phyloP scores from a whole-genome alignment of 495 filamentous ascomycete genomes.

The Penicillium flavigenum region DNA sequence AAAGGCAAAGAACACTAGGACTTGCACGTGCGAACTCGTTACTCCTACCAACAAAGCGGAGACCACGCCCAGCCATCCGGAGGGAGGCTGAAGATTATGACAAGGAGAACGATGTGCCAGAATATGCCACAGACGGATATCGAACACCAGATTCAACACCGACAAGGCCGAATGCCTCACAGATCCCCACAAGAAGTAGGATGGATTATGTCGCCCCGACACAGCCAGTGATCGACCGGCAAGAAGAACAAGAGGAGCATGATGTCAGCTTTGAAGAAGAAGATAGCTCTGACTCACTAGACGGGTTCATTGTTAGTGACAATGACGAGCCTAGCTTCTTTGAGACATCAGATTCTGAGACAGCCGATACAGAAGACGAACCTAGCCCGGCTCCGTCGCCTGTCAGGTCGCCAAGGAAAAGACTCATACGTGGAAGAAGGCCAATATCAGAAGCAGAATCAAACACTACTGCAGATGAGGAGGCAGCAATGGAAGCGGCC shows the following conservation, averaged over 20 bases:
- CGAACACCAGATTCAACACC: constrained; percentile 5
- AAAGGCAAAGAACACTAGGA: constrained; percentile 30
- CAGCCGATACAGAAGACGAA: constrained; percentile 34
- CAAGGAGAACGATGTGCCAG: constrained; percentile 45
- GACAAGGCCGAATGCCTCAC: constrained; percentile 20
- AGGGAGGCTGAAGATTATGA: constrained; percentile 39
- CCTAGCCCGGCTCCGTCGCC: constrained; percentile 29
- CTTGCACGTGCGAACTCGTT: constrained; percentile 39
- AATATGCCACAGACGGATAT: constrained; percentile 22
- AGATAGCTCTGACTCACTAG: constrained; percentile 40
- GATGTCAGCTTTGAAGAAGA: constrained; percentile 15
- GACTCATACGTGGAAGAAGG: constrained; percentile 39
- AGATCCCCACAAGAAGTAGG: constrained; percentile 18
- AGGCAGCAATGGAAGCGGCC: constrained; percentile 13
- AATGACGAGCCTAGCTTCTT: constrained; percentile 45
- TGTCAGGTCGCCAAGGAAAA: constrained; percentile 27
- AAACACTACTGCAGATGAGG: constrained; percentile 15
- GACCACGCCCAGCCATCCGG: constrained; percentile 27
- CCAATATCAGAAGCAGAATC: constrained; percentile 25
- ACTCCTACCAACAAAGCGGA: constrained; percentile 29
- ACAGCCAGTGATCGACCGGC: constrained; percentile 18
- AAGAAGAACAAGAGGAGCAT: constrained; percentile 16
- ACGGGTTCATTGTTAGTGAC: constrained; percentile 50
- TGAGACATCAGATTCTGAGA: constrained; percentile 30
- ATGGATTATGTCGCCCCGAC: constrained; percentile 11